Evolutionary conservation across 257 asterid genomes (phyloP), one percentile per base, ranked within the genome.

Genomic region (Fraxinus excelsior): DNA sequence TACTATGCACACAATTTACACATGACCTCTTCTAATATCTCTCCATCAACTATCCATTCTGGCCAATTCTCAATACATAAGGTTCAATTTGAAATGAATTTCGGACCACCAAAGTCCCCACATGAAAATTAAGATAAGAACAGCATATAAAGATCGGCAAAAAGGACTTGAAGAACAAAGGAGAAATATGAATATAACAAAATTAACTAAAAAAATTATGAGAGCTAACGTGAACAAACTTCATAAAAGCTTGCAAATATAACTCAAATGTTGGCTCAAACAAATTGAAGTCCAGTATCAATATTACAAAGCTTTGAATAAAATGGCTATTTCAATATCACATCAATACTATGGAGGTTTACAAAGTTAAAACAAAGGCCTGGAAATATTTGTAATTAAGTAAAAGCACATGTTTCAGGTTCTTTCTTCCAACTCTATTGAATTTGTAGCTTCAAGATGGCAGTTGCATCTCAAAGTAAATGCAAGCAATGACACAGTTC

Each of bases 401-500:
- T 72, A 46, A 25, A 74, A 31, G 46, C 51, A 32, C 28, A 38
- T 10, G n/a, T 28, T 19, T 64, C 19, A 32, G 71, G 38, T 56
- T 58, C 31, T 35, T 42, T 79, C 67, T 60, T 25, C 69, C 74
- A 23, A 58, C 4, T 13, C 32, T 66, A 28, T 13, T 65, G 70
- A 25, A 25, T 71, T 35, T 23, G 31, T 67, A 74, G 46, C 40
- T 37, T 77, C 65, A 26, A 68, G 35, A 65, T 70, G 31, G 75
- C 31, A 16, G 65, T 37, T 62, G 77, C 49, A 56, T 42, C 53
- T 46, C 76, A 60, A 26, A 74, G 66, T 18, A 78, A 70, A 49
- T 65, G 49, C 26, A 49, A 34, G 72, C 49, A 64, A 40, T 35
- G 65, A 53, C 37, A 67, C 12, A 16, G 76, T 25, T 18, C 44